These are phyloP conservation scores for Diaporthe sp. DNA, from an alignment of 2,329 filamentous ascomycete genomes.

Conservation along the genomic window DNA sequence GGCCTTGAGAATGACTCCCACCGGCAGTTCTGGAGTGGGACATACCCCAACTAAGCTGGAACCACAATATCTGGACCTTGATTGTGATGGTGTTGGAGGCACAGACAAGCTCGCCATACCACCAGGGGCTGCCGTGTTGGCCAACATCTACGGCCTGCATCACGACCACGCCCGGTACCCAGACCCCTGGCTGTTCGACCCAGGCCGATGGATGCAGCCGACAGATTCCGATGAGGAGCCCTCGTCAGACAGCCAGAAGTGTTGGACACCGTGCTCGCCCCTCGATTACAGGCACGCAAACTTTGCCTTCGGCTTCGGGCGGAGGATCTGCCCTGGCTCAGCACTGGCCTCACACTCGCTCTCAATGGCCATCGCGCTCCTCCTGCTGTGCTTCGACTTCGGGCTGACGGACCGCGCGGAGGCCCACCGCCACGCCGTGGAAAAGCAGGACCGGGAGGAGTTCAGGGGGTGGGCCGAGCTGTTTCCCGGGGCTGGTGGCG, in stretches of 20 bases:
- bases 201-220: constrained; percentile 26
- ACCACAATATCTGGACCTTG: neutral
- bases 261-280: neutral
- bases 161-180: constrained; percentile 25
- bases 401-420: constrained; percentile 9
- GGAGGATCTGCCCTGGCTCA: constrained; percentile 33
- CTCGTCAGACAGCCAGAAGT: neutral
- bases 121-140: constrained; percentile 30
- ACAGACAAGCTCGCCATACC: neutral
- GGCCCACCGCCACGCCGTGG: neutral
- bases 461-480: neutral
- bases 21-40: constrained; percentile 36
- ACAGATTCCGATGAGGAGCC: neutral
- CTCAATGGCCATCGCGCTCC: constrained; percentile 32
- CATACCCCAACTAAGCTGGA: constrained; percentile 20
- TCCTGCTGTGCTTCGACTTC: constrained; percentile 36
- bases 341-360: constrained; percentile 32
- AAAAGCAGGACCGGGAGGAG: constrained; percentile 27
- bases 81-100: neutral
- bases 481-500: neutral
- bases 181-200: constrained; percentile 36
- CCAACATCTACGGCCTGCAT: constrained; percentile 35
- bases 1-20: constrained; percentile 34
- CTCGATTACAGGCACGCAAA: constrained; percentile 34
- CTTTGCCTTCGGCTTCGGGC: constrained; percentile 36